These are phyloP conservation scores for Paramecium biaurelia DNA, from an alignment of 73 alveolate genomes.

Conservation along the genomic window DNA sequence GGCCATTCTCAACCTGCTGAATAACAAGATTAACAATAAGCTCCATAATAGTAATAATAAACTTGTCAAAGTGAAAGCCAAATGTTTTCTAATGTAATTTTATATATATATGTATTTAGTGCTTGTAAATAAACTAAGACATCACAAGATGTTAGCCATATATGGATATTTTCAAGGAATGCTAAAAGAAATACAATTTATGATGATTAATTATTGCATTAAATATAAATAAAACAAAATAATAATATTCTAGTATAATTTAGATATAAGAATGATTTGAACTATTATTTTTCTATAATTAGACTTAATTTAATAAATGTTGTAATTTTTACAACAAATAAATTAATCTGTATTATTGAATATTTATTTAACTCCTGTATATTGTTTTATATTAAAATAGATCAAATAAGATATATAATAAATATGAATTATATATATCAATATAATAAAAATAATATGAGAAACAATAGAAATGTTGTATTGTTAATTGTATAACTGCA, in stretches of 20 bases:
- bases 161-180: conserved; percentile 68
- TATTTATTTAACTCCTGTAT: too few relatives aligned
- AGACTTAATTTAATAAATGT: too few relatives aligned
- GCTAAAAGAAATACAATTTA: conserved; percentile 55
- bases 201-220: conserved; percentile 5
- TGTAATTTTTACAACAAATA: too few relatives aligned
- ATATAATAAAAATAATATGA: not conserved
- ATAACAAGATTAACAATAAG: conserved; percentile 19
- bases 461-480: not conserved
- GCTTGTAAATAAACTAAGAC: conserved; percentile 61
- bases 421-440: not conserved
- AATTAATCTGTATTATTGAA: too few relatives aligned
- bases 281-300: not conserved
- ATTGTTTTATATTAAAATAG: too few relatives aligned
- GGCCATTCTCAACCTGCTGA: conserved; percentile 31
- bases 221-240: not conserved
- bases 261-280: too few relatives aligned
- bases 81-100: conserved; percentile 47
- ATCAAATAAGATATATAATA: too few relatives aligned
- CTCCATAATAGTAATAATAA: conserved; percentile 8
- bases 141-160: conserved; percentile 70
- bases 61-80: conserved; percentile 42
- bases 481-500: not conserved
- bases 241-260: too few relatives aligned
- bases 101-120: conserved; percentile 38